phyloP scores from a whole-genome alignment of 495 filamentous ascomycete genomes.

The Aspergillus conjunctus region DNA sequence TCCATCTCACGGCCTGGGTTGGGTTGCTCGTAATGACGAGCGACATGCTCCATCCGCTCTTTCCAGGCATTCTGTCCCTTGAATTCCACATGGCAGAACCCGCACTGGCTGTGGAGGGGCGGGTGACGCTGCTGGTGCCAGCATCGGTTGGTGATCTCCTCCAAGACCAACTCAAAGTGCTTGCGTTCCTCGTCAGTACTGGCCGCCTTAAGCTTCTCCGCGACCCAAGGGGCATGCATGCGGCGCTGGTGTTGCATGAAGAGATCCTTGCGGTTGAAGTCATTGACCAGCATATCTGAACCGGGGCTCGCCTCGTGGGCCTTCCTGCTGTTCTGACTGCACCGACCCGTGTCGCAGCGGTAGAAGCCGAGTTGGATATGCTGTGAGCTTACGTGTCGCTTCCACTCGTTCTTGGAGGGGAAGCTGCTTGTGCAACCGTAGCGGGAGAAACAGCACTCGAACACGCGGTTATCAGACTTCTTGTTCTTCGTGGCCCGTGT shows the following conservation, averaged over 20 bases:
- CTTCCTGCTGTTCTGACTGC: constrained; percentile 44
- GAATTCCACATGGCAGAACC: constrained; percentile 66
- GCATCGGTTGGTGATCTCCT: constrained; percentile 58
- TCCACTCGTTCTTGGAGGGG: constrained; percentile 95
- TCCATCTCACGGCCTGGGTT: constrained; percentile 36
- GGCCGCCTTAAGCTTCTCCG: constrained; percentile 36
- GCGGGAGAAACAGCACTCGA: constrained; percentile 76
- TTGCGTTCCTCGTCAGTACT: constrained; percentile 42
- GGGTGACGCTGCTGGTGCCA: constrained; percentile 59
- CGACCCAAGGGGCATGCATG: constrained; percentile 70
- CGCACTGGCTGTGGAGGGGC: constrained; percentile 65
- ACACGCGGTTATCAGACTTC: constrained; percentile 55
- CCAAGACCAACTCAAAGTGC: constrained; percentile 46
- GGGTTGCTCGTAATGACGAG: constrained; percentile 70
- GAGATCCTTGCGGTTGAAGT: constrained; percentile 92
- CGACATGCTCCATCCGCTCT: constrained; percentile 87
- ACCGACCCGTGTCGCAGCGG: constrained; percentile 71
- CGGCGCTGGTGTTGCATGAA: constrained; percentile 93
- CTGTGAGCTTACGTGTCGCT: constrained; percentile 81
- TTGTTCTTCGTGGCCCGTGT: constrained; percentile 16
- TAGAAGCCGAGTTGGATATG: constrained; percentile 80
- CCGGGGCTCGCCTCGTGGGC: neutral
- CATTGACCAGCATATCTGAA: constrained; percentile 45
- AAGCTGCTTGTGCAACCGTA: constrained; percentile 88
- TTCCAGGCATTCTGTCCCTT: constrained; percentile 71